Base-by-base conservation (phyloP, 2,329 filamentous ascomycete genomes). In the Claviceps pusilla region DNA sequence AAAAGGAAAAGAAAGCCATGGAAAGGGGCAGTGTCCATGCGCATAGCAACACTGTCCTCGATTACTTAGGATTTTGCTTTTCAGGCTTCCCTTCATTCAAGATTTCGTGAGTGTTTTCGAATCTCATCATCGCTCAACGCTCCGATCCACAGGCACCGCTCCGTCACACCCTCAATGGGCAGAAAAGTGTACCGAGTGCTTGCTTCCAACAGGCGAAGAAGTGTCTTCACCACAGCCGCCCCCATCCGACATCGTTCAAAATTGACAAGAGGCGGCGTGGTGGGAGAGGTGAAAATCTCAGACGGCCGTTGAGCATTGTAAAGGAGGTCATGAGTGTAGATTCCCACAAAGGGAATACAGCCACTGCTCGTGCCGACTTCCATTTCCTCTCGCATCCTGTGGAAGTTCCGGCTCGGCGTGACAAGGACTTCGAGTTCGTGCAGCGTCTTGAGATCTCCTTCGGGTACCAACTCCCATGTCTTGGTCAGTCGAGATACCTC, bases 71-170 rank as follows among this genome's bases (percentile, higher is more conserved):
- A 24, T 29, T n/a, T 24, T 43, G 4, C 42, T 43, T 19, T 24
- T 24, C 3, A 24, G 24, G 24, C 24, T 14, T 10, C 39, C 31
- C 11, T 11, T 43, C 28, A 68, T 65, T 80, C 76, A 37, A 82
- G 62, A 53, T 63, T 67, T 53, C 77, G 74, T 0, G 76, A 78
- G 54, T 73, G 71, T 57, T 69, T 71, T 55, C 78, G 71, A 62
- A 93, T 89, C 62, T 90, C 86, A n/a, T 82, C 80, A 59, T 91
- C 87, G 54, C 71, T 79, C 54, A 93, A 66, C 10, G 87, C 86
- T 49, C 85, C 83, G 71, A 93, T 83, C 87, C 88, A 93, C n/a
- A 93, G 74, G 65, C 87, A 93, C 58, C 86, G 77, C 68, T 88
- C 86, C 4, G 87, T 84, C 51, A 89, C 79, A 52, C 86, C 85